These are phyloP conservation scores for Cubamyces sp. DNA, from an alignment of 768 basidiomycete species.

Conservation along the genomic window DNA sequence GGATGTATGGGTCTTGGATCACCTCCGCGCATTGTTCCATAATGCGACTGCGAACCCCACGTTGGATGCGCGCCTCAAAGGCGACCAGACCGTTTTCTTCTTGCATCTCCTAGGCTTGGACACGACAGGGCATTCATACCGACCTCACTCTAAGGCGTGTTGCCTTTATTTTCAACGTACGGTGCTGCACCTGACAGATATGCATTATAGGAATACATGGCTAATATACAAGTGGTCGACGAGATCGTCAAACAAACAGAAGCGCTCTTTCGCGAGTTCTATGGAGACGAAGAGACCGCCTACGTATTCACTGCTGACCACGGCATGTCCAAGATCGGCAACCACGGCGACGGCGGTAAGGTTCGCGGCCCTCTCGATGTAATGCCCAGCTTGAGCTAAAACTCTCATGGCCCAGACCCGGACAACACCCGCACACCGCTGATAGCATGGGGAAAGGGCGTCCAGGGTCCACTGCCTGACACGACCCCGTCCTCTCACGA, in stretches of 20 bases:
- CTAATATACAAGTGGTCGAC: slow-evolving; percentile 81
- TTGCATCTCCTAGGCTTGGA: slow-evolving; percentile 84
- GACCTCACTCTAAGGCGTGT: slow-evolving; percentile 74
- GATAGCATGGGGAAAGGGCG: slow-evolving; percentile 79
- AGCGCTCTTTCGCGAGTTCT: slow-evolving; percentile 63
- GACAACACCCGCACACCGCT: slow-evolving; percentile 88
- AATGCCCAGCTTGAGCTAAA: slow-evolving; percentile 5
- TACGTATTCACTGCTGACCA: slow-evolving; percentile 89
- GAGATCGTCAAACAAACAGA: slow-evolving; percentile 70
- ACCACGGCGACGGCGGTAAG: slow-evolving; percentile 83
- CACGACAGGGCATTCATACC: slow-evolving; percentile 85
- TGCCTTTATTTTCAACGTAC: neutral
- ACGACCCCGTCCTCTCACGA: slow-evolving; percentile 62
- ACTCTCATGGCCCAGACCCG: slow-evolving; percentile 54
- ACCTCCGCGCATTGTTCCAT: slow-evolving; percentile 60
- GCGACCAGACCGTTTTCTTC: slow-evolving; percentile 74
- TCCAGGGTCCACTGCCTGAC: slow-evolving; percentile 70
- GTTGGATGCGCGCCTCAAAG: slow-evolving; percentile 55
- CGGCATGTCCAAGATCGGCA: slow-evolving; percentile 87
- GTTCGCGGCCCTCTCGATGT: neutral
- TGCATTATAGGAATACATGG: slow-evolving; percentile 73
- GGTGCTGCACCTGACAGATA: neutral
- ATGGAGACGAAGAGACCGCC: slow-evolving; percentile 66
- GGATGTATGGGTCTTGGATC: slow-evolving; percentile 80
- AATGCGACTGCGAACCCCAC: slow-evolving; percentile 61